These are phyloP conservation scores for Allium fistulosum DNA, from an alignment of 106 monocot genomes.

Conservation along the genomic window DNA sequence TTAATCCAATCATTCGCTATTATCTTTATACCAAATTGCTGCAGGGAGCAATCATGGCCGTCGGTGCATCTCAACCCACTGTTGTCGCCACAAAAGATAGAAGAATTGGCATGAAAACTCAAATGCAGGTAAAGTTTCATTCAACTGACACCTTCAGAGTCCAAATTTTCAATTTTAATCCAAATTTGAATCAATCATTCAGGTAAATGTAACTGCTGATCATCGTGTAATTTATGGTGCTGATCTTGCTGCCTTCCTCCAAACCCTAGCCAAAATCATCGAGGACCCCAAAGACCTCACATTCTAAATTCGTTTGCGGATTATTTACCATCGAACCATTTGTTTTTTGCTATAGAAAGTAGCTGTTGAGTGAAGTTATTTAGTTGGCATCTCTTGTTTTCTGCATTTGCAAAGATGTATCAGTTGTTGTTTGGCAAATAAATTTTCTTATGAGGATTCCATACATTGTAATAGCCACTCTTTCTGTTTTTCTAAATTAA, in stretches of 20 bases:
- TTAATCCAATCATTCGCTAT: neutral
- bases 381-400: too few relatives aligned
- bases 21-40: neutral
- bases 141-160: neutral
- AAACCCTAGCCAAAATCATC: slow-evolving; percentile 66
- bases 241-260: slow-evolving; percentile 77
- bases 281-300: slow-evolving; percentile 85
- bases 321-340: neutral
- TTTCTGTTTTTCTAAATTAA: too few relatives aligned
- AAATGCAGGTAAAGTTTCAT: slow-evolving; percentile 72
- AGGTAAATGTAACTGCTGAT: slow-evolving; percentile 92
- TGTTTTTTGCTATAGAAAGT: neutral
- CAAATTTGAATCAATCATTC: slow-evolving; percentile 4
- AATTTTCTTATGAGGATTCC: too few relatives aligned
- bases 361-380: too few relatives aligned
- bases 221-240: slow-evolving; percentile 83
- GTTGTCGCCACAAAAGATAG: slow-evolving; percentile 69
- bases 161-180: neutral
- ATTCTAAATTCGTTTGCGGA: slow-evolving; percentile 8
- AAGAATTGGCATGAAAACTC: slow-evolving; percentile 66
- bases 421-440: too few relatives aligned
- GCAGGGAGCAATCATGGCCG: slow-evolving; percentile 93
- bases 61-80: slow-evolving; percentile 69
- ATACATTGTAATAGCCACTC: too few relatives aligned
- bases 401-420: too few relatives aligned